Evolutionary conservation across 257 asterid genomes (phyloP).

Genomic region (Solanum okadae): DNA sequence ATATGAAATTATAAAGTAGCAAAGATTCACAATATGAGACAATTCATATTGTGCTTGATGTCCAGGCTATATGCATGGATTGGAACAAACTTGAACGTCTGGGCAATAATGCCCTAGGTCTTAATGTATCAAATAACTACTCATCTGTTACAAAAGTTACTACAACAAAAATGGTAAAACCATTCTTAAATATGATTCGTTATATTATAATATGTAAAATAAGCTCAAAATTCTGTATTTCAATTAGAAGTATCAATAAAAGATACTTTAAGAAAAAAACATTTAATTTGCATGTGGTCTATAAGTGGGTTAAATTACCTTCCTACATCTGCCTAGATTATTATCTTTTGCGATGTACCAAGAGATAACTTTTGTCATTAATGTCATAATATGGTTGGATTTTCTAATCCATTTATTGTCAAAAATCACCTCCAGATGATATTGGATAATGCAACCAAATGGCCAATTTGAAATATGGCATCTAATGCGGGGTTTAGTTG

Average conservation of each 20-base stretch:
- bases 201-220: not conserved
- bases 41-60: not conserved
- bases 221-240: not conserved
- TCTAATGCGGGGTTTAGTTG: not conserved
- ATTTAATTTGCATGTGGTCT: not conserved
- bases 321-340: not conserved
- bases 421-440: not conserved
- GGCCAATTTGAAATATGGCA: not conserved
- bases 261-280: not conserved
- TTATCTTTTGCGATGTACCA: not conserved
- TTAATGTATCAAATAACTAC: not conserved
- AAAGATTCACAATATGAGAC: not conserved
- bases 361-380: not conserved
- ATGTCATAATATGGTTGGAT: not conserved
- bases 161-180: not conserved
- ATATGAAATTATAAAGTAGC: not conserved
- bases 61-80: not conserved
- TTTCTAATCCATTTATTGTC: not conserved
- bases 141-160: not conserved
- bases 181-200: not conserved
- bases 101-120: not conserved
- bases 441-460: not conserved
- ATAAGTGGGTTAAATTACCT: not conserved
- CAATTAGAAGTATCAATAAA: not conserved
- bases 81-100: not conserved